Base-by-base conservation (phyloP, 345 rosid genomes). In the Bretschneidera sinensis region DNA sequence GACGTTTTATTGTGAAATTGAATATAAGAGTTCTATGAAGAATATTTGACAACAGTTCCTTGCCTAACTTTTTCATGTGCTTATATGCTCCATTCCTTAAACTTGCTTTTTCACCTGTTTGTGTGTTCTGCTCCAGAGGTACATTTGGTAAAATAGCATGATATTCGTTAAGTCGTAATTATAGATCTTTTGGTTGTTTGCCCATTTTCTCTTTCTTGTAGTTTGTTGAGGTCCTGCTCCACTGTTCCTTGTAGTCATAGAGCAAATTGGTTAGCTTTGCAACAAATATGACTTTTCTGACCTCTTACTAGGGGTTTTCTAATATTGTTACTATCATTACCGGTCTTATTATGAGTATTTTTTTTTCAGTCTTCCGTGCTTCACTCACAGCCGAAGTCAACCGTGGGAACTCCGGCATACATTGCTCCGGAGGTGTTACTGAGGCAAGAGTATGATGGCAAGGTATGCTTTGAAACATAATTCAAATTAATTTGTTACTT, bases 321-420 rank as follows among this genome's bases (percentile, higher is more conserved):
- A 5, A 7, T 1, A 39, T 13, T 14, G 11, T n/a, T n/a, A n/a
- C n/a, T 39, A 39, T 39, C 15, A 28, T 28, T 28, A 28, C 33
- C 33, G 8, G 3, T 28, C 33, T 28, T 28, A n/a, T n/a, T n/a
- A n/a, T n/a, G n/a, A n/a, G n/a, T n/a, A n/a, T n/a, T n/a, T n/a
- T n/a, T n/a, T 31, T 61, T 45, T 52, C 84, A 90, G 96, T 90
- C 99, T 21, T 86, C 91, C 18, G 89, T 94, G 71, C 91, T 90
- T 47, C 97, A 90, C 73, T 94, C 97, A 9, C 96, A 90, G 77
- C 99, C 97, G 1, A 94, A 83, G 64, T 94, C 99, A 43, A 94
- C 96, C 8, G 97, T 94, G n/a, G 99, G 99, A 35, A 94, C 97
- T 68, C 99, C 99, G 68, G 97, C 99, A 9, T 90, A 88, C 63